Base-by-base conservation (phyloP, 2,329 filamentous ascomycete genomes). In the Cordyceps tenuipes region DNA sequence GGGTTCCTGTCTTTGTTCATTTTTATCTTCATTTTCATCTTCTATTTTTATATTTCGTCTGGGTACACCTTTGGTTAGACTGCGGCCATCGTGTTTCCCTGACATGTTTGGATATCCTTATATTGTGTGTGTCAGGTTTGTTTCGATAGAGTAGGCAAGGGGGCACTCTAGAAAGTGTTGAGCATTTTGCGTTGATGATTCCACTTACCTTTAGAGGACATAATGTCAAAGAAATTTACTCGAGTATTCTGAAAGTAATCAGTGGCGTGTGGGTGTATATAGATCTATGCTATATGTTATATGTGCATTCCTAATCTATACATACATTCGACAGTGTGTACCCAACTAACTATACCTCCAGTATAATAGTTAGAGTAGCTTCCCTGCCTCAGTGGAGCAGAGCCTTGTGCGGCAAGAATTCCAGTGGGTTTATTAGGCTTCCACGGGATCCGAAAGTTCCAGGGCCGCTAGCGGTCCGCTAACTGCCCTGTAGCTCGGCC, bases 61-160 rank as follows among this genome's bases (percentile, higher is more conserved):
- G 47, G 47, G 53, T 47, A 5, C 12, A 6, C 10, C 44, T 12
- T 15, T 12, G 6, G 29, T 26, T 7, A 56, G n/a, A 9, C 9
- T 46, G 13, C 21, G 5, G 26, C 13, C 41, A 41, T 49, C 4
- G 31, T 39, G 21, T 29, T 48, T 13, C 13, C 9, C 17, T 56
- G 17, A 29, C 2, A 21, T 48, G 29, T 36, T 48, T 12, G 23
- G 26, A 23, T 23, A 31, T 41, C 21, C 43, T 34, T 21, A 23
- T 51, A 31, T n/a, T 52, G n/a, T 47, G 1, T 47, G 36, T 23
- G n/a, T 57, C 34, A 15, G 2, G 10, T 51, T 39, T 5, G 47
- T 15, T 5, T 4, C 19, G 4, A 31, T 36, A 39, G 57, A 59
- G 57, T 47, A 59, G 57, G 57, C 57, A 59, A 59, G 57, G 48